Conservation (phyloP, 495 filamentous ascomycete species). For the Penicillium crystallinum region DNA sequence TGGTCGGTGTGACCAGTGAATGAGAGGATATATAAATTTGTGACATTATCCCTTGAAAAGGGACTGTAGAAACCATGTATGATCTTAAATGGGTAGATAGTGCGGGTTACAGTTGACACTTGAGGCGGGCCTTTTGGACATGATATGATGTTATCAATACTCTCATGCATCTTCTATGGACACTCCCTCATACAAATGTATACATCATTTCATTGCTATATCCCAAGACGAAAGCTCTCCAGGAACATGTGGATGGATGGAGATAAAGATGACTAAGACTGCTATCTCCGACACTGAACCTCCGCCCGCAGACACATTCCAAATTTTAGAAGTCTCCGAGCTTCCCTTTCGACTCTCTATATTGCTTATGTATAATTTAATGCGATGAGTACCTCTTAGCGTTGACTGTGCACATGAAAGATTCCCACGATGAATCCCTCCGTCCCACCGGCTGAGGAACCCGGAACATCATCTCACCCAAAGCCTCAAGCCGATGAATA, state of each 20-base stretch:
- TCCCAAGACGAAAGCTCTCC: too few relatives aligned
- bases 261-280: conserved; percentile 1
- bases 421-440: neutral
- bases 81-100: too few relatives aligned
- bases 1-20: too few relatives aligned
- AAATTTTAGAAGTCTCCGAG: neutral
- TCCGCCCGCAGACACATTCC: neutral
- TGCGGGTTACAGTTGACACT: too few relatives aligned
- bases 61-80: too few relatives aligned
- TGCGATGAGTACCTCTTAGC: neutral
- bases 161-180: too few relatives aligned
- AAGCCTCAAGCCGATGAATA: neutral
- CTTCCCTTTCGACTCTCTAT: neutral
- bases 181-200: too few relatives aligned
- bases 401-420: neutral
- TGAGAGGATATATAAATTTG: too few relatives aligned
- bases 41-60: too few relatives aligned
- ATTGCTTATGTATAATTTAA: neutral
- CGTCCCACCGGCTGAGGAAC: neutral
- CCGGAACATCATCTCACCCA: neutral
- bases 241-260: neutral
- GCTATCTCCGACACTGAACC: neutral
- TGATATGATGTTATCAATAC: too few relatives aligned
- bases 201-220: too few relatives aligned
- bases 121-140: too few relatives aligned